Base-by-base conservation (phyloP, 75 land plant genomes). In the Azolla pinnata region DNA sequence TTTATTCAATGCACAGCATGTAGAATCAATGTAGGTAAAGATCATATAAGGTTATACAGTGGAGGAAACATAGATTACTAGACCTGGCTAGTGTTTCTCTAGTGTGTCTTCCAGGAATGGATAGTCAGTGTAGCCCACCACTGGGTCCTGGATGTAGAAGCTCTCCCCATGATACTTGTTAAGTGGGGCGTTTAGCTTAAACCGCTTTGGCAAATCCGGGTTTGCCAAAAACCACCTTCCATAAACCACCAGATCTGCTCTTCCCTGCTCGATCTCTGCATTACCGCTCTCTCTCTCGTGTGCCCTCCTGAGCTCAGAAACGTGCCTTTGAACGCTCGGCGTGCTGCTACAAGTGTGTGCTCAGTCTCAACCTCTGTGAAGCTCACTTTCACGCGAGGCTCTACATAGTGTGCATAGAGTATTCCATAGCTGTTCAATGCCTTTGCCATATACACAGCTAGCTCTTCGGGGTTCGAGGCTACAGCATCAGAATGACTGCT, bases 341-440 rank as follows among this genome's bases (percentile, higher is more conserved):
- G 20, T 0, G 23, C 24, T 17, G 8, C 28, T 20, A 55, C 47
- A 8, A 31, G 2, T 4, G 49, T 14, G 21, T 4, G 49, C 49
- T 46, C 21, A n/a, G n/a, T n/a, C n/a, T n/a, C n/a, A n/a, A n/a
- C n/a, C n/a, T n/a, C n/a, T n/a, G n/a, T n/a, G n/a, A n/a, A n/a
- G n/a, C n/a, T n/a, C n/a, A n/a, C n/a, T n/a, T n/a, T 61, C 59
- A 73, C 23, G 16, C 70, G 47, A 1, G 70, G 70, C 57, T 73
- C 65, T 2, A 51, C 38, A 2, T 27, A 30, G 44, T 73, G 75
- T 2, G 56, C 3, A 29, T 66, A 73, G 18, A 35, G 30, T 1
- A 73, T 5, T 56, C 14, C 31, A 44, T 19, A 59, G 35, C 19
- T 34, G 16, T 62, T 62, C 23, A 62, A 56, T 0, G 18, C 33